phyloP scores from a whole-genome alignment of 768 basidiomycete species.

The Boletellus emodensis region DNA sequence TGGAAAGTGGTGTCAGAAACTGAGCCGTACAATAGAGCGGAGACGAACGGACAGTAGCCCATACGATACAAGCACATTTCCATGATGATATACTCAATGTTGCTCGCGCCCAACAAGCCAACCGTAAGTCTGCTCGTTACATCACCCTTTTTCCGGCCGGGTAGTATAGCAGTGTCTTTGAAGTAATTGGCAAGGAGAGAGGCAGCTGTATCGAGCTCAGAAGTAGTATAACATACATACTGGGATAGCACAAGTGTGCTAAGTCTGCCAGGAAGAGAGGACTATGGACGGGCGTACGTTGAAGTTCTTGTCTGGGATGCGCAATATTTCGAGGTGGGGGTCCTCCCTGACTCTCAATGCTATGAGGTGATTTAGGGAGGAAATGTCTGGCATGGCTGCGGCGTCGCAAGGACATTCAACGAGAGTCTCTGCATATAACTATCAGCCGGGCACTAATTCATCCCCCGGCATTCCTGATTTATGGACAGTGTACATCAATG shows the following conservation, averaged over 20 bases:
- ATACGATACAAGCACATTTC: slow-evolving; percentile 27
- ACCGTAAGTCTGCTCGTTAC: slow-evolving; percentile 22
- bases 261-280: not conserved
- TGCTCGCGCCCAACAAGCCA: slow-evolving; percentile 23
- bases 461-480: too few species aligned
- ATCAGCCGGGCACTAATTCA: too few species aligned
- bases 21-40: slow-evolving; percentile 7
- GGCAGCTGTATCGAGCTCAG: slow-evolving; percentile 24
- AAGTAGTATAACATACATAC: slow-evolving; percentile 24
- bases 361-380: slow-evolving; percentile 28
- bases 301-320: slow-evolving; percentile 15
- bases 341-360: slow-evolving; percentile 12
- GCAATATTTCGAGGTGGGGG: slow-evolving; percentile 1
- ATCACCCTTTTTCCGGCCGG: slow-evolving; percentile 24
- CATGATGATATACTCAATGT: slow-evolving; percentile 24
- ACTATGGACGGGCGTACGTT: slow-evolving; percentile 7
- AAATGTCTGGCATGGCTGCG: slow-evolving; percentile 18
- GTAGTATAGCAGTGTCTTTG: slow-evolving; percentile 4
- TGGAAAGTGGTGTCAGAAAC: not conserved
- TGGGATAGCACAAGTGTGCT: not conserved
- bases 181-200: slow-evolving; percentile 24
- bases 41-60: slow-evolving; percentile 26
- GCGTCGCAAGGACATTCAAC: too few species aligned
- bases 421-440: too few species aligned
- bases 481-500: too few species aligned